Base-by-base conservation (phyloP, 192 early-diverging fungal species). In the Diversispora epigaea region DNA sequence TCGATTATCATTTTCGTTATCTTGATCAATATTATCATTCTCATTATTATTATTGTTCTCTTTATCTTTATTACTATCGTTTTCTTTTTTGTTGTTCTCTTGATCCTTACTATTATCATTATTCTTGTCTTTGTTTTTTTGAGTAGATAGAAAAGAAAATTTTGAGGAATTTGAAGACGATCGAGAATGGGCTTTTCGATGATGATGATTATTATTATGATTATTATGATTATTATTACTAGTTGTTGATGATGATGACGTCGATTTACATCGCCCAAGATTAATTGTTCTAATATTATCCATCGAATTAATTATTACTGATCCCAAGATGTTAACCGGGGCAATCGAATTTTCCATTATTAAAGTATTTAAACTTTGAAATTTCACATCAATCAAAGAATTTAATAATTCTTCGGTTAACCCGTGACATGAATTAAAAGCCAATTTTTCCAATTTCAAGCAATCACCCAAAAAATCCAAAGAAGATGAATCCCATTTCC, bases 381-480 rank as follows among this genome's bases (percentile, higher is more conserved):
- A 71, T 41, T 47, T 25, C 0, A 39, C 12, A 17, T 11, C 52
- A 14, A 52, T 71, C 41, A 71, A 56, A 40, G 68, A 45, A 40
- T 71, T 39, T 25, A 71, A 32, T 43, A 71, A 55, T 56, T 71
- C 68, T 19, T 32, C 4, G 4, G 68, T 71, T 41, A 71, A 41
- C 0, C 68, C 68, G 41, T 54, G 17, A 52, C 68, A 71, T 5
- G 40, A 44, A 44, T 12, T 39, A 41, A 71, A 55, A 11, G 17
- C n/a, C 1, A 71, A 17, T 44, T 71, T 52, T 56, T 56, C 17
- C 41, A 71, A 43, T 10, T 32, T 0, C 14, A 8, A 2, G 11
- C 45, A 71, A n/a, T 71, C 39, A 9, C 12, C 7, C 8, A 71
- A 56, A 5, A 39, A 5, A 39, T 52, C 25, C 46, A 71, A 56